Evolutionary conservation across 768 basidiomycete species (phyloP).

Genomic region (Boletus reticuloceps): DNA sequence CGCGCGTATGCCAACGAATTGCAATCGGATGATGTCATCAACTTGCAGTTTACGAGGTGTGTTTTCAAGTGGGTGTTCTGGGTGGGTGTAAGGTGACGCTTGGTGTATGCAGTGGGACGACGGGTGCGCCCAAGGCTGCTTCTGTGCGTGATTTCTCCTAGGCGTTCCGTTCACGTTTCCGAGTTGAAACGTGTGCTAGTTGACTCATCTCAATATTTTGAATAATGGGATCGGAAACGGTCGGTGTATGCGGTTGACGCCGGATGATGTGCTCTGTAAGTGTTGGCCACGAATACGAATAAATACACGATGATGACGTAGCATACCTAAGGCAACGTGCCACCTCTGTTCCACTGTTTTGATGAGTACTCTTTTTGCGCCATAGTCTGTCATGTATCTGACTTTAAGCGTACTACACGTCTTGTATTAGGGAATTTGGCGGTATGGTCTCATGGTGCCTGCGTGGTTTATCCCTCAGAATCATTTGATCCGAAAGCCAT

Average conservation of each 20-base stretch:
- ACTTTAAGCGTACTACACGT: conserved; percentile 40
- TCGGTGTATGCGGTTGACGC: conserved; percentile 65
- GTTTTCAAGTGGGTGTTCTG: not conserved
- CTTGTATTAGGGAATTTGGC: conserved; percentile 81
- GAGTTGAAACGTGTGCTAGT: conserved; percentile 34
- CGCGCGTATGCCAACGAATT: conserved; percentile 41
- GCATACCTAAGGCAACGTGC: conserved; percentile 77
- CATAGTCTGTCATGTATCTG: conserved; percentile 7
- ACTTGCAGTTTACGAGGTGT: conserved; percentile 84
- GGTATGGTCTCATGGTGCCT: conserved; percentile 70
- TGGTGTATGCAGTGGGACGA: conserved; percentile 58
- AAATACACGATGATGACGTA: not conserved
- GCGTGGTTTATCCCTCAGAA: conserved; percentile 72
- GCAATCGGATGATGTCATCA: conserved; percentile 68
- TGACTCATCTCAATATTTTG: conserved; percentile 76
- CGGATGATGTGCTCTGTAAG: conserved; percentile 68
- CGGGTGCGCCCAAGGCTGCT: conserved; percentile 79
- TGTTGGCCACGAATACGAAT: not conserved
- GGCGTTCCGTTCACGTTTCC: not conserved
- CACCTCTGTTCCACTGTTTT: conserved; percentile 87
- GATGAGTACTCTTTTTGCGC: conserved; percentile 54
- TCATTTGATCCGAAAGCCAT: conserved; percentile 61
- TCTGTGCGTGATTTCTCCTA: conserved; percentile 47
- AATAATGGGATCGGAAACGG: conserved; percentile 76
- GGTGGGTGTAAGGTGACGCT: not conserved